Base-by-base conservation (phyloP, 2,329 filamentous ascomycete genomes). In the Aspergillus oerlinghausenensis region DNA sequence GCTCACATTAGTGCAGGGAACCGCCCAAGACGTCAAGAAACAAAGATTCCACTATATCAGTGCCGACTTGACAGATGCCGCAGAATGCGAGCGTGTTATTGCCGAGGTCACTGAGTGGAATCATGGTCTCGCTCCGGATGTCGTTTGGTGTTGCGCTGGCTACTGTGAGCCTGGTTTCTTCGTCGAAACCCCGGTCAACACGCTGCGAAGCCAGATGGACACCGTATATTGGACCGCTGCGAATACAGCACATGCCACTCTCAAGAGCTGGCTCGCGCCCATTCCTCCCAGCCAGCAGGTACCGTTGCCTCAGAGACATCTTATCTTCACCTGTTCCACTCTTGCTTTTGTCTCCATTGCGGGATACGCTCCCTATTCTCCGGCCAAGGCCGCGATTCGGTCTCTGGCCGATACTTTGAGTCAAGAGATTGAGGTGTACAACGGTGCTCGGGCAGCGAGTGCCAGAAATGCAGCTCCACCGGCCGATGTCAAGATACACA, bases 61-160 rank as follows among this genome's bases (percentile, higher is more conserved):
- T 62, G 92, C 91, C 62, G 93, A 99, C 73, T 85, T 97, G 35
- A 86, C 88, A 14, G 77, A 82, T 55, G 78, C 86, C 52, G 79
- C 84, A 56, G 92, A 92, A 68, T 90, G 90, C 51, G 78, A 79
- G 3, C 79, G 84, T 43, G 79, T 96, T 42, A 76, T 97, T 52
- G 78, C 80, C 40, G 86, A 95, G 72, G 87, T 87, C 49, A 88
- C 84, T 2, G 74, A 79, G 23, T 96, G 92, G 92, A 97, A 97
- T 76, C 77, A 86, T 61, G 86, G 84, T 54, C 72, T 78, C 25
- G 73, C 86, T 28, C 90, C 90, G 0, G 93, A 97, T 70, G 82
- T 97, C 55, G 89, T 97, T 35, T 97, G 94, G 92, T 92, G 90
- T 70, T 83, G 92, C 51, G 93, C 93, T 3, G 93, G 93, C 58